These are phyloP conservation scores for Wilhelminamyces savonicus DNA, from an alignment of 805 yeast species.

Conservation along the genomic window DNA sequence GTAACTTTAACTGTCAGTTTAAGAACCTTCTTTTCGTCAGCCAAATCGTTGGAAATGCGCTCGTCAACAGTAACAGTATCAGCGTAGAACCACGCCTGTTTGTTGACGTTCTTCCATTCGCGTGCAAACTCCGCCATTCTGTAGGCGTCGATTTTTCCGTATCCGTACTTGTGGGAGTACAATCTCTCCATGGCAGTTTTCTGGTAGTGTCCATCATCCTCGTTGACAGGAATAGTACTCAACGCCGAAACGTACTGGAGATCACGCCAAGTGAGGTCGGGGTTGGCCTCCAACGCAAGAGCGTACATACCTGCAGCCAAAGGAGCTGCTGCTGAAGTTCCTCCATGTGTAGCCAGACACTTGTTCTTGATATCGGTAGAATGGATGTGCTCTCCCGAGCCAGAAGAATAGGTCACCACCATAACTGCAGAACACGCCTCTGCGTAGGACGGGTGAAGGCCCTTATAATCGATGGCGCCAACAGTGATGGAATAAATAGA, in stretches of 20 bases:
- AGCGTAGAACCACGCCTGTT: conserved; percentile 76
- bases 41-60: conserved; percentile 4
- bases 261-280: conserved; percentile 92
- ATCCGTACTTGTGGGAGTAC: conserved; percentile 86
- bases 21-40: conserved; percentile 10
- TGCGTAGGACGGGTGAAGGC: conserved; percentile 81
- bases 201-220: conserved; percentile 72
- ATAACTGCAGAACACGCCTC: conserved; percentile 93
- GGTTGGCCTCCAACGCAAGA: conserved; percentile 74
- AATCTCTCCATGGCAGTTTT: conserved; percentile 55
- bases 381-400: conserved; percentile 82
- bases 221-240: conserved; percentile 62
- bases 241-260: conserved; percentile 77
- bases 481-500: conserved; percentile 92
- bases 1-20: conserved; percentile 36
- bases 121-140: conserved; percentile 65
- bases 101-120: conserved; percentile 79
- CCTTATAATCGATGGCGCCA: conserved; percentile 85
- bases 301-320: conserved; percentile 95
- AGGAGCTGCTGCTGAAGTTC: conserved; percentile 99
- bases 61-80: conserved; percentile 32
- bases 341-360: conserved; percentile 81
- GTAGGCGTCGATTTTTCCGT: conserved; percentile 85
- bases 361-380: conserved; percentile 70
- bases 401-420: conserved; percentile 90